phyloP scores from a whole-genome alignment of 2,329 filamentous ascomycete species.

The Aspergillus ustus region DNA sequence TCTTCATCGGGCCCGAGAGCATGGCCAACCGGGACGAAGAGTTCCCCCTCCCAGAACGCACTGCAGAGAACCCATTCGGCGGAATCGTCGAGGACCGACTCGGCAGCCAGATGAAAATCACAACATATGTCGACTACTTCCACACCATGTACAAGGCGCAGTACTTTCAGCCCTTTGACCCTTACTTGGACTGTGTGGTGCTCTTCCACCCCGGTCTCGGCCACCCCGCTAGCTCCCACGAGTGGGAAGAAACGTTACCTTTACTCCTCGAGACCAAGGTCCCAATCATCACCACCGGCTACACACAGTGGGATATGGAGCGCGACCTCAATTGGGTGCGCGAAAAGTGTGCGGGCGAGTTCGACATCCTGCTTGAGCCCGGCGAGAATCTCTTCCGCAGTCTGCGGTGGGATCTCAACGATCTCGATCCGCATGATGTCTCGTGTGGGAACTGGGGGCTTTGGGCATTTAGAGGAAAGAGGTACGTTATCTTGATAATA shows the following conservation, averaged over 20 bases:
- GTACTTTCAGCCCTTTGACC: slow-evolving; percentile 91
- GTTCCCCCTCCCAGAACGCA: slow-evolving; percentile 86
- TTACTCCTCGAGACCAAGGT: slow-evolving; percentile 92
- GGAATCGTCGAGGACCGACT: slow-evolving; percentile 92
- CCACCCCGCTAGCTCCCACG: slow-evolving; percentile 88
- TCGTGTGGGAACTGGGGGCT: slow-evolving; percentile 97
- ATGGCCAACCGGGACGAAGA: slow-evolving; percentile 94
- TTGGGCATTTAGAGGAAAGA: slow-evolving; percentile 97
- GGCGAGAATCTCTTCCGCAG: slow-evolving; percentile 95
- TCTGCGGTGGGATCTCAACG: slow-evolving; percentile 94
- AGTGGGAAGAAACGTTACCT: slow-evolving; percentile 91
- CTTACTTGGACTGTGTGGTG: slow-evolving; percentile 97
- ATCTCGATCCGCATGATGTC: slow-evolving; percentile 89
- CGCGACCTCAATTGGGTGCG: slow-evolving; percentile 89
- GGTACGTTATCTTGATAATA: slow-evolving; percentile 59
- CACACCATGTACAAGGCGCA: slow-evolving; percentile 92
- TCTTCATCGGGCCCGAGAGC: slow-evolving; percentile 94
- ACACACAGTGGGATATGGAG: slow-evolving; percentile 94
- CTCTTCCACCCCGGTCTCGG: slow-evolving; percentile 96
- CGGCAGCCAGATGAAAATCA: slow-evolving; percentile 90
- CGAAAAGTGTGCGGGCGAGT: slow-evolving; percentile 83
- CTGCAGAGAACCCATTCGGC: slow-evolving; percentile 85
- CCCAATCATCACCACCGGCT: slow-evolving; percentile 91
- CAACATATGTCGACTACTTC: slow-evolving; percentile 97
- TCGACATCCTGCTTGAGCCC: slow-evolving; percentile 88